Conservation (phyloP, 352 stramenopile species). For the Phytophthora pluvialis region DNA sequence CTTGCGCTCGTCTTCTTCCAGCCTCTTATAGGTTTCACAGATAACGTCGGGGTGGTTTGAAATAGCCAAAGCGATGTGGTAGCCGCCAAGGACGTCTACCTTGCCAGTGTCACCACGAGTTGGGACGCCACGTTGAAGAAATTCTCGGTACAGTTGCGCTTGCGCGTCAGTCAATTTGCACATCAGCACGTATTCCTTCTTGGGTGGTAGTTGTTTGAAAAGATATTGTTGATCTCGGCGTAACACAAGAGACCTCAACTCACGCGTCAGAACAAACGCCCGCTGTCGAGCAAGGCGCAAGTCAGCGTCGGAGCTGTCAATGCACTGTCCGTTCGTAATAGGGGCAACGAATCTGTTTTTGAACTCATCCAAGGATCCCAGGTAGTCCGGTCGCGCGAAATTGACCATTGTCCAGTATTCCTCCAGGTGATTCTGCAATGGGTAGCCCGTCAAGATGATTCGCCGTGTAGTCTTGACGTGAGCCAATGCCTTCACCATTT, state of each 20-base stretch:
- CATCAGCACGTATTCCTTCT: conserved; percentile 90
- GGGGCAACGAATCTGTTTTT: conserved; percentile 91
- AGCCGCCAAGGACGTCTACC: conserved; percentile 84
- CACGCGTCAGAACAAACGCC: conserved; percentile 80
- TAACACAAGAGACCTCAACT: conserved; percentile 85
- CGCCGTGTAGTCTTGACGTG: conserved; percentile 86
- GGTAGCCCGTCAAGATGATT: conserved; percentile 95
- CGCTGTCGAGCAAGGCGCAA: conserved; percentile 73
- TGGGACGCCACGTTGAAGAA: conserved; percentile 69
- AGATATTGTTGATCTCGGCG: conserved; percentile 88
- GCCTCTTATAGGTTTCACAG: conserved; percentile 61
- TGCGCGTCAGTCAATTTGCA: conserved; percentile 85
- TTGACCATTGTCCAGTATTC: conserved; percentile 95
- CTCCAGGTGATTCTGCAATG: conserved; percentile 96
- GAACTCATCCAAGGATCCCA: conserved; percentile 86
- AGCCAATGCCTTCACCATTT: conserved; percentile 85
- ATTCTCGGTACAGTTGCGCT: conserved; percentile 73
- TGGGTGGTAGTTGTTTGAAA: conserved; percentile 83
- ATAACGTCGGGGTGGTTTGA: conserved; percentile 91
- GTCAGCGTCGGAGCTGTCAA: conserved; percentile 80
- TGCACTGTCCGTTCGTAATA: conserved; percentile 88
- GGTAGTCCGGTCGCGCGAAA: conserved; percentile 83
- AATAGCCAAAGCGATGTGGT: conserved; percentile 89
- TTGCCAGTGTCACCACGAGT: conserved; percentile 53
- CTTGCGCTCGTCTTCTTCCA: conserved; percentile 64